Evolutionary conservation across 495 filamentous ascomycete genomes (phyloP), one percentile per base, ranked within the genome.

Genomic region (Xylaria flabelliformis): DNA sequence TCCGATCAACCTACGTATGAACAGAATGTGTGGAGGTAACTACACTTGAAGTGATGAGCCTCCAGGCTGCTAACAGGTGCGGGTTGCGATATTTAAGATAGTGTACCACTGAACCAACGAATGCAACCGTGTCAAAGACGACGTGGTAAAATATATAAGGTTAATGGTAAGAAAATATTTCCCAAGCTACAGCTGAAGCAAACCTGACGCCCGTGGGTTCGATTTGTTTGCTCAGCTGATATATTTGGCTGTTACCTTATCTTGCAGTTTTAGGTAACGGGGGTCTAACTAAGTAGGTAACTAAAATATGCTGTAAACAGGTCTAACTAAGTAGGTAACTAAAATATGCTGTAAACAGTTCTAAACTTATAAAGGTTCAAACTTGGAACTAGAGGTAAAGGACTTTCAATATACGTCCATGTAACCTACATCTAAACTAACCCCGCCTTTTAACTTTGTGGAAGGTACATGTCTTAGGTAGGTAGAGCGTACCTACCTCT

Each of bases 71-170:
- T 42, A 8, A 3, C 34, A 41, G 58, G 36, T 41, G 58, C 15
- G 58, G 24, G 5, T 4, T 67, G 50, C 34, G 19, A 21, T 29
- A 39, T 17, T 24, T 21, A n/a, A 67, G 26, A 17, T 24, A 17
- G 24, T 19, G 46, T 19, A 53, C 44, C 8, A 26, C 64, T 53
- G 46, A 19, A 2, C 48, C n/a, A 56, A 29, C 19, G 65, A 67
- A 56, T 67, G 50, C 50, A 56, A 67, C 65, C 19, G 48, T 32
- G 65, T 36, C 36, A 42, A 44, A 67, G 64, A 24, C 29, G 5
- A 51, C n/a, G 41, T 12, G 24, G 19, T 67, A 46, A 15, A 46
- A 19, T 8, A 19, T 29, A 50, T 26, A 64, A 26, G 21, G 17
- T 12, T n/a, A 42, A 3, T 41, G 26, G 61, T 63, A 44, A 63